Base-by-base conservation (phyloP, 2,329 filamentous ascomycete species). In the Sclerotiophoma versabilis region DNA sequence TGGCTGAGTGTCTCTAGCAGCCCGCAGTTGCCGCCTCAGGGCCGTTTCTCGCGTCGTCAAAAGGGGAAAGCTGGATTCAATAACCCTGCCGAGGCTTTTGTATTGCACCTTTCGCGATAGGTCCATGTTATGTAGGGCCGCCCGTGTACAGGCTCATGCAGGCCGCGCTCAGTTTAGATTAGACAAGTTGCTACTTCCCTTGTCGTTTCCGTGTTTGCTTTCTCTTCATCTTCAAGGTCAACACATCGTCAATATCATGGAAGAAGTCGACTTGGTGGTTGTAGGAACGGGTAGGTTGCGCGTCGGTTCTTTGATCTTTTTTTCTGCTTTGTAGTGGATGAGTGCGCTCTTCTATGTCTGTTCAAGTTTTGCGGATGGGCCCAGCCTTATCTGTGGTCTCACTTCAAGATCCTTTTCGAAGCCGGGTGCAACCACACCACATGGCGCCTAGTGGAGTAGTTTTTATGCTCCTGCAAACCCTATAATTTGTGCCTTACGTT, bases 281-380 rank as follows among this genome's bases (percentile, higher is more conserved):
- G 50, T 69, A 38, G 65, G 64, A 25, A 60, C 66, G 29, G 65
- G 66, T 70, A 63, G 33, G 66, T 57, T 19, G 22, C 33, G 19
- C 27, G 11, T 45, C 11, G 8, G 11, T 29, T 17, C 5, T 11
- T 15, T 33, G 8, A 10, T 29, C n/a, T 5, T 11, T 15, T 33
- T 11, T 12, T 20, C n/a, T 14, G 9, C n/a, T 12, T 10, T 5
- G 33, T 8, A 14, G 26, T 25, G 33, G 22, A 27, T 2, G 5
- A n/a, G 10, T 32, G 6, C 17, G 5, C 22, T 27, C n/a, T 20
- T 36, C 22, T 26, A 11, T 33, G 5, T 9, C 25, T 14, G 5
- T 10, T 6, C 11, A 29, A 17, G 38, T 14, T 29, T 14, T n/a
- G 22, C 30, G n/a, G 23, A 17, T 22, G 12, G 43, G 17, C 23